Evolutionary conservation across 2,329 filamentous ascomycete species (phyloP), one percentile per base, ranked within the genome.

Genomic region (Scytalidium lignicola): DNA sequence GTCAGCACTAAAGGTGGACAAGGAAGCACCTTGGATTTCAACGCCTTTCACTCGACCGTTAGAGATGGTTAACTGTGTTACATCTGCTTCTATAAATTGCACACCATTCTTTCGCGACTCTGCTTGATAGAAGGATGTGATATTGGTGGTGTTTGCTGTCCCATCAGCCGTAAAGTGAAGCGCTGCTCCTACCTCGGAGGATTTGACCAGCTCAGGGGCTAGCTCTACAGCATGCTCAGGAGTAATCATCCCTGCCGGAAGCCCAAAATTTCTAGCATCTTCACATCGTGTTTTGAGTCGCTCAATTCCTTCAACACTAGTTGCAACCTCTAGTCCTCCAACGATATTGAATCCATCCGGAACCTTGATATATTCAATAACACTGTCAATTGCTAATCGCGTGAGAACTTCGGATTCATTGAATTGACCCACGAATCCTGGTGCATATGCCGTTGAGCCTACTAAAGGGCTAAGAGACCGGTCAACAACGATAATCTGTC

Each of bases 351-450:
- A 45, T 2, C 23, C 13, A 2, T 19, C 17, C 3, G 43, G 43
- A 2, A 45, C 9, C 10, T 28, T 19, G 8, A 26, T 18, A 21
- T 45, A 45, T 5, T 28, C n/a, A 1, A 3, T 9, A 1, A 45
- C 23, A 1, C 65, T 65, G 4, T 65, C 60, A 20, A 62, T 56
- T 1, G 65, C 64, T 3, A 68, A 57, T 10, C 46, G 58, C 1
- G 65, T 67, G 12, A 67, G 51, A 2, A 61, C 55, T 1, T 58
- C 32, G 7, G 60, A 64, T 41, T 65, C 62, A 39, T 67, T 68
- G 47, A 61, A 63, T 48, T 68, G 63, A 19, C 65, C 65, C 5
- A 68, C 57, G 21, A 67, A 65, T 1, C 65, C 65, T 5, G 66
- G 66, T 3, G 65, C 64, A 47, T 62, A 55, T 15, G 61, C 62